A percentile compares a stretch with the other conserved stretches of the same genome.
phyloP scores from a whole-genome alignment of 116 monocot species.

The Papilionanthe hybrid region DNA sequence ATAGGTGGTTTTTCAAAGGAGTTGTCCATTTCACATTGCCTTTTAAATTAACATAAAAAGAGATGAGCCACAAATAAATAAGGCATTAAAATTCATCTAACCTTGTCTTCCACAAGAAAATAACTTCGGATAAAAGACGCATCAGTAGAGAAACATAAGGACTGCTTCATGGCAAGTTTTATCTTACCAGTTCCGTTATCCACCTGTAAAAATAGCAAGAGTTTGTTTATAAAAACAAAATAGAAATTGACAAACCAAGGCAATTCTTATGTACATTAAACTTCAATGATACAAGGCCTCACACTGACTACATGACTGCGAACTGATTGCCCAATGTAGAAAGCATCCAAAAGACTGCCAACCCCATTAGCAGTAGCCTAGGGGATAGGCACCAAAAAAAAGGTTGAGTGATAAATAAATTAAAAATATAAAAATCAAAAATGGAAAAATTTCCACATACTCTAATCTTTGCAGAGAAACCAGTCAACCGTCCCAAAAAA shows the following conservation, averaged over 20 bases:
- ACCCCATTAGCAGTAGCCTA: constrained; percentile 56
- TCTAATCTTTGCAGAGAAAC: constrained; percentile 70
- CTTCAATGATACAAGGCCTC: constrained; percentile 16
- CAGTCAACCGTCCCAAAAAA: constrained; percentile 86
- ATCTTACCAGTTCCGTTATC: constrained; percentile 57
- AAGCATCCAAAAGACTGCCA: constrained; percentile 50
- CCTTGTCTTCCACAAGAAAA: constrained; percentile 83
- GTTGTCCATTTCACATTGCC: too few relatives aligned
- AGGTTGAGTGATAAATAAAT: constrained; percentile 15
- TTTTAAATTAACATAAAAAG: not conserved
- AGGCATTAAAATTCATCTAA: constrained; percentile 12
- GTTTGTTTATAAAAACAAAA: not conserved
- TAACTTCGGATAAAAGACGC: constrained; percentile 67
- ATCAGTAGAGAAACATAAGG: constrained; percentile 74
- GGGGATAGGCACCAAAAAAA: constrained; percentile 19
- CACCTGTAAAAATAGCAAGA: constrained; percentile 35
- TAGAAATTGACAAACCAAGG: constrained; percentile 3
- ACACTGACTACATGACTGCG: constrained; percentile 67
- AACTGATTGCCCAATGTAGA: constrained; percentile 87
- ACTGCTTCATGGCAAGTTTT: constrained; percentile 79
- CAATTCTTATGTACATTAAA: not conserved
- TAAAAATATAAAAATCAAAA: not conserved
- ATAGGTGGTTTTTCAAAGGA: too few relatives aligned
- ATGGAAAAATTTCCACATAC: constrained; percentile 38
- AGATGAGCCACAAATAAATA: not conserved